Conservation (phyloP, 148 eudicot species). For the Silene uniflora region DNA sequence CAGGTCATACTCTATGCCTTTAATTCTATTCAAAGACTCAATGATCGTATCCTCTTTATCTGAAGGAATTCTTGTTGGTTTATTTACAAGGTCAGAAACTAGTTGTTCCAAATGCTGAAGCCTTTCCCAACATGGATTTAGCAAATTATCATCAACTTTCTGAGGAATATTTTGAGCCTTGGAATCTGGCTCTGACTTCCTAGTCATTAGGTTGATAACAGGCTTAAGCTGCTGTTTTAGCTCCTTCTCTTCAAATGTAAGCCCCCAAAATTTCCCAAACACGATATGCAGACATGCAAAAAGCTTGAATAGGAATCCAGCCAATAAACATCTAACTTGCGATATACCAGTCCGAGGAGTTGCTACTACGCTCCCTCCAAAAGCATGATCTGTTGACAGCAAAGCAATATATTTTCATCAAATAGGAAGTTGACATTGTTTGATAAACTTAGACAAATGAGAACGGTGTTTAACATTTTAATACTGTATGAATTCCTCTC, state of each 20-base stretch:
- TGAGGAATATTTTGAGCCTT: slow-evolving; percentile 23
- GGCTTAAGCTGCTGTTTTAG: slow-evolving; percentile 27
- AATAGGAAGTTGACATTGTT: background rate
- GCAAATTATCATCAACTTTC: slow-evolving; percentile 39
- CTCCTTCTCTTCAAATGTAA: slow-evolving; percentile 29
- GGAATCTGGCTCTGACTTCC: slow-evolving; percentile 32
- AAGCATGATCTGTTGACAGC: slow-evolving; percentile 23
- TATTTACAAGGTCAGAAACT: slow-evolving; percentile 64
- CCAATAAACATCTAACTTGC: slow-evolving; percentile 30
- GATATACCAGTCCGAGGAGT: slow-evolving; percentile 23
- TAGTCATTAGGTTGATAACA: slow-evolving; percentile 11
- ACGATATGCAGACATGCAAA: slow-evolving; percentile 48
- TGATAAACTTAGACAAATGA: background rate
- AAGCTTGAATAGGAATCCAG: slow-evolving; percentile 40
- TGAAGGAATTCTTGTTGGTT: slow-evolving; percentile 71
- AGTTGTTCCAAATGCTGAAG: slow-evolving; percentile 63
- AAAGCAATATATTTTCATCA: background rate
- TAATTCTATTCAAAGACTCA: slow-evolving; percentile 80
- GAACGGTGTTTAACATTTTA: background rate
- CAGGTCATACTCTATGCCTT: slow-evolving; percentile 81
- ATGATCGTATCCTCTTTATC: slow-evolving; percentile 79
- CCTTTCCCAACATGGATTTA: slow-evolving; percentile 72
- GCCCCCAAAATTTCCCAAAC: slow-evolving; percentile 36
- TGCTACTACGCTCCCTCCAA: slow-evolving; percentile 25
- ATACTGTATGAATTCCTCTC: background rate